phyloP scores from a whole-genome alignment of 192 early-diverging fungal species.

The Glomus cerebriforme region DNA sequence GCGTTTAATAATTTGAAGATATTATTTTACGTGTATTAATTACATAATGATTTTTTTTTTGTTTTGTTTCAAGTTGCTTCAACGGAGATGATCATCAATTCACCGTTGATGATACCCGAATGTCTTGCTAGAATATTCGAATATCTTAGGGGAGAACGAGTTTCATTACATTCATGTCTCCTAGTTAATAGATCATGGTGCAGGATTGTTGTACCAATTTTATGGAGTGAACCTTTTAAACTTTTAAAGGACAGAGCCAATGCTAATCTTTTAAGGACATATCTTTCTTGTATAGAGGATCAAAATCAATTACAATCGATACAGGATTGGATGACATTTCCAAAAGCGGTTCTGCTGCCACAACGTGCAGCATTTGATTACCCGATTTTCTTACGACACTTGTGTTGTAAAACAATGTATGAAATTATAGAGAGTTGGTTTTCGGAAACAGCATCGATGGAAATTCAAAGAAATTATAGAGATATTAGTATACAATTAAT shows the following conservation, averaged over 20 bases:
- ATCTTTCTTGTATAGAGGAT: background rate
- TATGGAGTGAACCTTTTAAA: constrained; percentile 17
- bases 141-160: background rate
- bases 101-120: background rate
- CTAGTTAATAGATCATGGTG: constrained; percentile 13
- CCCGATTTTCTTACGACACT: background rate
- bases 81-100: background rate
- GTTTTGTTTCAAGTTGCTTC: background rate
- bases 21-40: background rate
- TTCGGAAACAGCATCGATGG: background rate
- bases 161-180: constrained; percentile 6
- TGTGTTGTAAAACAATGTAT: constrained; percentile 1
- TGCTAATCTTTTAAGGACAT: background rate
- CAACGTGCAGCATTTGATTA: background rate
- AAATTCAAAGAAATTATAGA: background rate
- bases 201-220: background rate
- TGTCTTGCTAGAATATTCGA: constrained; percentile 13
- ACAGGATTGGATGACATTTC: background rate
- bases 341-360: background rate
- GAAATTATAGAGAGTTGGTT: background rate
- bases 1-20: background rate
- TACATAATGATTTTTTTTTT: background rate
- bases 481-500: background rate
- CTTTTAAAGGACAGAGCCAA: background rate
- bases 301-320: background rate